These are phyloP conservation scores for Penicillium roqueforti DNA, from an alignment of 495 filamentous ascomycete genomes.

Conservation along the genomic window DNA sequence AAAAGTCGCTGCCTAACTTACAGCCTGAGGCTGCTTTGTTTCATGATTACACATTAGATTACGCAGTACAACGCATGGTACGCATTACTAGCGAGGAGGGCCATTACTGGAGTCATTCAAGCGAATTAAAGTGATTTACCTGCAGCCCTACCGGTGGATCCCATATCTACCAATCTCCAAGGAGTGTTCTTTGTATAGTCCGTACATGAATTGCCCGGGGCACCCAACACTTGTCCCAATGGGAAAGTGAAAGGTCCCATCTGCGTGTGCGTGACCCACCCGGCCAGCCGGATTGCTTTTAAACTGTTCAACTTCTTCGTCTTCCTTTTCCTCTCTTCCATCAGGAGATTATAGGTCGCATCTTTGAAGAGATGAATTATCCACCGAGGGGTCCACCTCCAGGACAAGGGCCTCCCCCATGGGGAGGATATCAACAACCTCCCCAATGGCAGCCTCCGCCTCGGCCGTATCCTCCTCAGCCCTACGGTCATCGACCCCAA, in stretches of 20 bases:
- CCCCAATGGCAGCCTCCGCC: conserved; percentile 24
- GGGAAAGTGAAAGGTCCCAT: neutral
- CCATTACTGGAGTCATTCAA: too few species aligned
- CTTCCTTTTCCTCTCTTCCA: neutral
- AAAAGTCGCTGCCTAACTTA: conserved; percentile 1
- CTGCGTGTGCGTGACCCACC: conserved; percentile 6
- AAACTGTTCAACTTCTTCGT: neutral
- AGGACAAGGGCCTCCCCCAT: conserved; percentile 22
- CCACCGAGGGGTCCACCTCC: conserved; percentile 26
- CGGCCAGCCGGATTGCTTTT: conserved; percentile 4
- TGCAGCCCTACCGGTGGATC: conserved; percentile 20
- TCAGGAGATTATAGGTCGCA: neutral
- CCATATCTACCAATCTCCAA: neutral
- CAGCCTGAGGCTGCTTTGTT: neutral
- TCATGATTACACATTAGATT: neutral
- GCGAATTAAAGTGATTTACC: neutral
- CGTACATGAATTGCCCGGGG: neutral
- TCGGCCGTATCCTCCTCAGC: conserved; percentile 20
- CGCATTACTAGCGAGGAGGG: too few species aligned
- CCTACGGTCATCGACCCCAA: conserved; percentile 10
- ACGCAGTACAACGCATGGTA: neutral
- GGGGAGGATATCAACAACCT: conserved; percentile 27
- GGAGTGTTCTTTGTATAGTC: neutral
- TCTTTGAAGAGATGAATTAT: neutral
- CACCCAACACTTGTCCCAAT: neutral